phyloP scores from a whole-genome alignment of 768 basidiomycete species.

The Podaxis mareebaensis region DNA sequence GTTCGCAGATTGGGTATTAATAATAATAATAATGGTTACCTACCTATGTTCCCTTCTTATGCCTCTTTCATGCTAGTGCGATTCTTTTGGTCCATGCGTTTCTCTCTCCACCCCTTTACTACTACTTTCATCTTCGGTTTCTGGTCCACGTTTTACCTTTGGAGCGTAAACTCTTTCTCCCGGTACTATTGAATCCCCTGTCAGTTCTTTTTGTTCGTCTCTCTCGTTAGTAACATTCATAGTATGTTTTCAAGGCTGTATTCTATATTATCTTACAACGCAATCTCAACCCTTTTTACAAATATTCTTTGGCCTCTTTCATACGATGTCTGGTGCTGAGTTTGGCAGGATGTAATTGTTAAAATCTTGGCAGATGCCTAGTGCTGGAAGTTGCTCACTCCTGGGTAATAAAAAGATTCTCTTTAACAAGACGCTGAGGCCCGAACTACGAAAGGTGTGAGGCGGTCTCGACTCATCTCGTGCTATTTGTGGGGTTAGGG shows the following conservation, averaged over 20 bases:
- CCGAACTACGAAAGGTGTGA: too few species aligned
- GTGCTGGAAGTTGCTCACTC: background rate
- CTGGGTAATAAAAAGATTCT: background rate
- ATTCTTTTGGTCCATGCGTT: background rate
- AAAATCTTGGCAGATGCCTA: slow-evolving; percentile 11
- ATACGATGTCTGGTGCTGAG: slow-evolving; percentile 21
- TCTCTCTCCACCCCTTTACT: slow-evolving; percentile 1
- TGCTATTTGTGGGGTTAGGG: too few species aligned
- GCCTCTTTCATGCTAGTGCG: background rate
- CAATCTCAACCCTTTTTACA: slow-evolving; percentile 18
- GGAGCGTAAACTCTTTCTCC: background rate
- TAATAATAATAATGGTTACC: background rate
- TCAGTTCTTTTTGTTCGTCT: slow-evolving; percentile 5
- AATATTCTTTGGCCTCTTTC: slow-evolving; percentile 7
- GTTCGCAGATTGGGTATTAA: slow-evolving; percentile 54
- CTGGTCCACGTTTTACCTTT: background rate
- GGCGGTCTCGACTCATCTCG: too few species aligned
- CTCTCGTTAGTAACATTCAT: slow-evolving; percentile 2
- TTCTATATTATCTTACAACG: slow-evolving; percentile 17
- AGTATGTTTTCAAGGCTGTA: slow-evolving; percentile 15
- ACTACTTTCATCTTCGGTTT: slow-evolving; percentile 7
- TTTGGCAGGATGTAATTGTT: slow-evolving; percentile 18
- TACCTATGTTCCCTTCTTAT: background rate
- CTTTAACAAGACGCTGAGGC: background rate
- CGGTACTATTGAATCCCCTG: slow-evolving; percentile 2